phyloP scores from a whole-genome alignment of 1,284 basidiomycete species.

The Pyrrhoderma noxium region DNA sequence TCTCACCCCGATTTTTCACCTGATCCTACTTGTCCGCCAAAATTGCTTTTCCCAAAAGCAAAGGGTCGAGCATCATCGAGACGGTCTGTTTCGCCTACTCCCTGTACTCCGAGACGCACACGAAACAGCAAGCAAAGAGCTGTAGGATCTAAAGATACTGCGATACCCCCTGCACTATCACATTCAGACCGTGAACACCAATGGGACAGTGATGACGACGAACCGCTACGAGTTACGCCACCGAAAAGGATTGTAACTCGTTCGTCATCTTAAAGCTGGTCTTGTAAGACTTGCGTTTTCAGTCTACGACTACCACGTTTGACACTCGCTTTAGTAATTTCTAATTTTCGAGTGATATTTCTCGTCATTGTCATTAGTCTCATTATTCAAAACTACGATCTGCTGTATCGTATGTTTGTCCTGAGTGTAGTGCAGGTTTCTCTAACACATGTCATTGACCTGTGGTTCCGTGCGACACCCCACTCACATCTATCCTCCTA shows the following conservation, averaged over 20 bases:
- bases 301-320: too few relatives aligned
- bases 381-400: not conserved
- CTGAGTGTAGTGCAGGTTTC: too few relatives aligned
- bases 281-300: too few relatives aligned
- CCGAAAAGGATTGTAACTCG: constrained; percentile 12
- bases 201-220: constrained; percentile 18
- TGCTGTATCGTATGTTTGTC: too few relatives aligned
- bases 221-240: constrained; percentile 12
- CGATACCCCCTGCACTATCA: constrained; percentile 2
- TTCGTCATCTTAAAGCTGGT: not conserved
- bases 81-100: constrained; percentile 7
- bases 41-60: constrained; percentile 20
- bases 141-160: not conserved
- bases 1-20: constrained; percentile 23
- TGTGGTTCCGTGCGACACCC: constrained; percentile 6
- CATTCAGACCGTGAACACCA: constrained; percentile 2
- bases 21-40: constrained; percentile 20
- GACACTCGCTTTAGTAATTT: too few relatives aligned
- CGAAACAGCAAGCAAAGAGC: not conserved
- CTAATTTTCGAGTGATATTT: too few relatives aligned
- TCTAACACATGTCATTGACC: too few relatives aligned
- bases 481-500: not conserved
- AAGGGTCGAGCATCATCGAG: not conserved
- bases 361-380: not conserved
- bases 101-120: not conserved